phyloP scores from a whole-genome alignment of 2,329 filamentous ascomycete species.

The Cryoendolithus antarcticus region DNA sequence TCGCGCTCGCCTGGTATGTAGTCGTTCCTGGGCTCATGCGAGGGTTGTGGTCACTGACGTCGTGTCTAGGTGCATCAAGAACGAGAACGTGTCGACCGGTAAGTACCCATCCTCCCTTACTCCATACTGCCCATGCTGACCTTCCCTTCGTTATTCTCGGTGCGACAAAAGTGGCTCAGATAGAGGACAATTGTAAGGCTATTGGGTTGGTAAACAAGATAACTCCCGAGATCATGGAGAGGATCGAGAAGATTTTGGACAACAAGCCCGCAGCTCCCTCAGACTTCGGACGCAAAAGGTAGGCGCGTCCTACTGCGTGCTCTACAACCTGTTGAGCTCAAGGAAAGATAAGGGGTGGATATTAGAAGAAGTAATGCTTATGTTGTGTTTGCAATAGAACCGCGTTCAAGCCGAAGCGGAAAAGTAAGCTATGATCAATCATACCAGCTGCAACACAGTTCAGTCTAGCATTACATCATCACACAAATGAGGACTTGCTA shows the following conservation, averaged over 20 bases:
- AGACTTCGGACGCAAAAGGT: slow-evolving; percentile 25
- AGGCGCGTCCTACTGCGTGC: slow-evolving; percentile 1
- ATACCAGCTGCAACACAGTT: no score
- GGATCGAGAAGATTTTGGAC: slow-evolving; percentile 32
- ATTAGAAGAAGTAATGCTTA: no score
- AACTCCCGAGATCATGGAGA: slow-evolving; percentile 27
- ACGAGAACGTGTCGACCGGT: slow-evolving; percentile 45
- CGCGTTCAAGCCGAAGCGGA: slow-evolving; percentile 5
- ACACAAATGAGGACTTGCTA: no score
- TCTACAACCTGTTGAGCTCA: no score
- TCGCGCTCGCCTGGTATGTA: slow-evolving; percentile 48
- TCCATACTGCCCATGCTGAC: no score
- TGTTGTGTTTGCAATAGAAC: neutral
- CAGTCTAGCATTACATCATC: no score
- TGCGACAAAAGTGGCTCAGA: slow-evolving; percentile 35
- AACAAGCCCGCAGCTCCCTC: slow-evolving; percentile 25
- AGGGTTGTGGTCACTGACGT: no score
- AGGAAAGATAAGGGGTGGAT: no score
- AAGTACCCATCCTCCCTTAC: no score
- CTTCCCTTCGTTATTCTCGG: slow-evolving; percentile 47
- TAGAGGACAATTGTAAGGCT: slow-evolving; percentile 37
- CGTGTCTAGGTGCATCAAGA: slow-evolving; percentile 32
- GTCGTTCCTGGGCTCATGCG: no score
- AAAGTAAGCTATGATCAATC: slow-evolving; percentile 3
- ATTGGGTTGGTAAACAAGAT: slow-evolving; percentile 29